A percentile compares a stretch with the other conserved stretches of the same genome.
phyloP scores from a whole-genome alignment of 768 basidiomycete species.

The Vararia minispora region DNA sequence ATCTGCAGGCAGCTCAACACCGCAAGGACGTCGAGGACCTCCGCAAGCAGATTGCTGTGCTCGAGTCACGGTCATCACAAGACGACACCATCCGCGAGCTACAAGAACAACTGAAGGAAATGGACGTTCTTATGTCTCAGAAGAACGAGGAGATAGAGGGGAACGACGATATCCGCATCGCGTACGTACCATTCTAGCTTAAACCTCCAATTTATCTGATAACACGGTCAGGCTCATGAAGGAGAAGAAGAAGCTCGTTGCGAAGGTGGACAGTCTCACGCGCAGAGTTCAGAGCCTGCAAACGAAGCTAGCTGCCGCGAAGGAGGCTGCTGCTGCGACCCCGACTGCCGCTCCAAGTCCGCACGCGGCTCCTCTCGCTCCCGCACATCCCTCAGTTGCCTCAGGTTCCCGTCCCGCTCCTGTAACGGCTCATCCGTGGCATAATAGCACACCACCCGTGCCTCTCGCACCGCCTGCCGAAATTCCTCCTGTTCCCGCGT shows the following conservation, averaged over 20 bases:
- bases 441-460: conserved; percentile 12
- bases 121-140: conserved; percentile 58
- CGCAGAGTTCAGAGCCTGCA: conserved; percentile 68
- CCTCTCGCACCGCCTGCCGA: conserved; percentile 2
- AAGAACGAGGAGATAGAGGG: conserved; percentile 77
- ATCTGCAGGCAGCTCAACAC: conserved; percentile 53
- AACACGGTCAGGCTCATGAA: conserved; percentile 49
- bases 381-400: conserved; percentile 5
- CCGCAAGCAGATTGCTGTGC: conserved; percentile 40
- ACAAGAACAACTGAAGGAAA: conserved; percentile 59
- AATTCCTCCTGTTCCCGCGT: conserved; percentile 5
- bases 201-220: neutral
- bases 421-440: conserved; percentile 2
- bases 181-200: conserved; percentile 36
- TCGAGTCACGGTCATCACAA: conserved; percentile 44
- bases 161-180: conserved; percentile 71
- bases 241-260: conserved; percentile 65
- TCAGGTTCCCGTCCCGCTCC: conserved; percentile 1
- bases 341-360: conserved; percentile 13
- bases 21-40: conserved; percentile 51
- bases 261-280: conserved; percentile 59
- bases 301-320: conserved; percentile 47
- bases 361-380: conserved; percentile 8
- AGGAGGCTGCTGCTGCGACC: conserved; percentile 24
- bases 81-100: conserved; percentile 46